A percentile compares a stretch with the other conserved stretches of the same genome.
phyloP scores from a whole-genome alignment of 495 filamentous ascomycete species.

The Corynascus novoguineensis region DNA sequence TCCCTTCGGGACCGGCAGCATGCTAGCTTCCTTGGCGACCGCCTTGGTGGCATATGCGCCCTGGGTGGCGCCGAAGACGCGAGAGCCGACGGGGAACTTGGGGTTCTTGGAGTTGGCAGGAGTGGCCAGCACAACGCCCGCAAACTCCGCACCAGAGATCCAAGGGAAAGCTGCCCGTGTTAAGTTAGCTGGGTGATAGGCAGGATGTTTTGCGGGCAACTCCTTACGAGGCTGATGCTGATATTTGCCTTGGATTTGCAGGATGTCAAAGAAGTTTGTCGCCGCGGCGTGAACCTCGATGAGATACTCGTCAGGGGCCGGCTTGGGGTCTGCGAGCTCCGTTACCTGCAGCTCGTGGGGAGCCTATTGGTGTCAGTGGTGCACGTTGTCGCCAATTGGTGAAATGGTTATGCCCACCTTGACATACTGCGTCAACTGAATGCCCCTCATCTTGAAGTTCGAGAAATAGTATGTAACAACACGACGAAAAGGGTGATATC shows the following conservation, averaged over 20 bases:
- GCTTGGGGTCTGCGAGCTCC: constrained; percentile 64
- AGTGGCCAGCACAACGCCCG: constrained; percentile 64
- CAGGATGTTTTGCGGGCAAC: no score
- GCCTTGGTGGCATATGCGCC: constrained; percentile 80
- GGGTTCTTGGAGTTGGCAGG: constrained; percentile 43
- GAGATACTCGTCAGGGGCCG: constrained; percentile 69
- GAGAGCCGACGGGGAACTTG: constrained; percentile 65
- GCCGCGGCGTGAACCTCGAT: constrained; percentile 83
- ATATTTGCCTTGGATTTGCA: constrained; percentile 79
- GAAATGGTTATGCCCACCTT: constrained; percentile 50
- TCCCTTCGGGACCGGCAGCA: constrained; percentile 68
- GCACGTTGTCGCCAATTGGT: not conserved
- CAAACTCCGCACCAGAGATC: constrained; percentile 82
- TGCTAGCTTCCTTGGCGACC: constrained; percentile 55
- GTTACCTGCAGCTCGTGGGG: constrained; percentile 73
- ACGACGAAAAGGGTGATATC: not conserved
- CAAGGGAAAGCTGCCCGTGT: constrained; percentile 59
- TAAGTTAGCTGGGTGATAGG: no score
- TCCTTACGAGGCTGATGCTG: constrained; percentile 55
- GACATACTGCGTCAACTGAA: constrained; percentile 79
- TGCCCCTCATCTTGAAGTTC: constrained; percentile 62
- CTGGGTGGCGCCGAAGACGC: constrained; percentile 81
- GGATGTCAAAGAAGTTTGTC: constrained; percentile 92
- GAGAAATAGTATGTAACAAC: not conserved
- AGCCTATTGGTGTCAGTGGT: constrained; percentile 45